Evolutionary conservation across 2,329 filamentous ascomycete genomes (phyloP), one percentile per base, ranked within the genome.

Genomic region (Fusarium caatingaense): DNA sequence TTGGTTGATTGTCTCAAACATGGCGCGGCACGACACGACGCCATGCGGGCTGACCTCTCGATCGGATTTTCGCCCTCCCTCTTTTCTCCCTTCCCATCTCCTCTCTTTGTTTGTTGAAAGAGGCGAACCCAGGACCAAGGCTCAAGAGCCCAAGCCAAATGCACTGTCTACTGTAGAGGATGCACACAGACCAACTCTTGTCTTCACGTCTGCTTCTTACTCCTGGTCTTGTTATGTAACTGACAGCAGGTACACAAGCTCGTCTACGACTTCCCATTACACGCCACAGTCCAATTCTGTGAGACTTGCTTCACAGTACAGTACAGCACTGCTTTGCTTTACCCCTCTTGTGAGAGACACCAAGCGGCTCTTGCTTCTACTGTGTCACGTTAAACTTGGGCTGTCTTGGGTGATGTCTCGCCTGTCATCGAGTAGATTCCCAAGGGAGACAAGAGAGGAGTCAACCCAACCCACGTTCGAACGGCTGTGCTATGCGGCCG

Each of bases 221-320:
- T 28, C n/a, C 50, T 42, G n/a, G 25, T 50, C 28, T 41, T 27
- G n/a, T 37, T n/a, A 37, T 37, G 34, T 37, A 37, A 37, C 34
- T 37, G 34, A 37, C 34, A n/a, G n/a, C 18, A 40, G 27, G 27
- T 37, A 49, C 23, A 34, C 21, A 28, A 45, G 37, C 48, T 64
- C 56, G 58, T 64, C 48, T 59, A 53, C 34, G 47, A 45, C 40
- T 58, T 46, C 49, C 66, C 41, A 51, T 51, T 58, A 15, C 25
- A 70, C 47, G 45, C 45, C 51, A 62, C 54, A 67, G 58, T 68
- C 45, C 54, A 55, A 58, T 55, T 27, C 30, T 27, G 55, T 60
- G 48, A 41, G 57, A 60, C 64, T 66, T 44, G n/a, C 41, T 51
- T 41, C 20, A 13, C 49, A 25, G 25, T 18, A 51, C 34, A 25